Evolutionary conservation across 2,329 filamentous ascomycete genomes (phyloP), one percentile per base, ranked within the genome.

Genomic region (Colletotrichum theobromicola): DNA sequence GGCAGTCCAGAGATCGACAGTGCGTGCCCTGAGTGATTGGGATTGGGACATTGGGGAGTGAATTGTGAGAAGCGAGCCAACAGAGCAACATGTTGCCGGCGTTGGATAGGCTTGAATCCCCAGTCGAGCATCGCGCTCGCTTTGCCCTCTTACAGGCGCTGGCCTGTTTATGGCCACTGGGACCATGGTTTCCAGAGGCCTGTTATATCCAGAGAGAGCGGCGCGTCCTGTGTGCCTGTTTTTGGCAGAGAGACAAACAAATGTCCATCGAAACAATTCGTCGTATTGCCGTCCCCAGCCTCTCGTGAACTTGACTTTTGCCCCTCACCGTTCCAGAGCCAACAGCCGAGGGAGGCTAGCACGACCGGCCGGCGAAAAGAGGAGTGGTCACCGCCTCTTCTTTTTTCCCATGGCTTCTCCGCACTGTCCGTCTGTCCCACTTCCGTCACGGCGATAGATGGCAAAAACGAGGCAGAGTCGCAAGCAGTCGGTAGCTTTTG

Each of bases 361-460:
- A 73, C 13, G 28, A 62, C 62, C 57, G 30, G 62, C 70, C n/a
- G 32, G 62, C 68, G 62, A 57, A 35, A 46, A 72, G 72, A 57
- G 55, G 32, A 74, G 68, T 60, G 42, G 72, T 74, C 72, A 74
- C 72, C 72, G 72, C 72, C 72, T 74, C 72, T 74, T 72, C 28
- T 55, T 70, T 60, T 64, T 50, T 10, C 37, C 28, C 60, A 28
- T 60, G 34, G 34, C 46, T 72, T 72, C 72, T 75, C 67, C 74
- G 74, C 72, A 76, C 72, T 68, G 72, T 61, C 67, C 66, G 62
- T 75, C 65, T 75, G 74, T 75, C 55, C 70, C 73, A 75, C 73
- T 75, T 32, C 65, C 58, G 55, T 65, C 63, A 50, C 63, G 66
- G 67, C 66, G 62, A 70, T 28, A 26, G 66, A 58, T 35, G 61